A percentile compares a stretch with the other conserved stretches of the same genome.
Evolutionary conservation across 169 alveolate species (phyloP).

Genomic region (Eimeria praecox): DNA sequence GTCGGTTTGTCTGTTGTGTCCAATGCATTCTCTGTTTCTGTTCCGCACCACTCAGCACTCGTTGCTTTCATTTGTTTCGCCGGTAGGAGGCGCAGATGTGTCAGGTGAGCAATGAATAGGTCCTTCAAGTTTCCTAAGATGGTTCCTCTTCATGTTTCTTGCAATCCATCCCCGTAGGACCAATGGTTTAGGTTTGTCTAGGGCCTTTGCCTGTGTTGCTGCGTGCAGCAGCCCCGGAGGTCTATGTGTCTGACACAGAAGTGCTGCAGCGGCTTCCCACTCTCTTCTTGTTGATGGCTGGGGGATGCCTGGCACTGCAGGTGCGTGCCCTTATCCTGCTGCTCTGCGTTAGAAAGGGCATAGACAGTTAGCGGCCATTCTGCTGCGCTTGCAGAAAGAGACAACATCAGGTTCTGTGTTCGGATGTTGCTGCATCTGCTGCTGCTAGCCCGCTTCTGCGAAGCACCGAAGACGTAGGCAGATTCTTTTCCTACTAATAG

Average conservation of each 20-base stretch:
- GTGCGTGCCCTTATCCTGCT: not conserved
- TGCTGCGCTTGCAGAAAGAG: not conserved
- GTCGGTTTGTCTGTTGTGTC: conserved; percentile 77
- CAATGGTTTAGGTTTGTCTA: not conserved
- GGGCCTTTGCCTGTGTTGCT: not conserved
- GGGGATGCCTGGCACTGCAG: conserved; percentile 79
- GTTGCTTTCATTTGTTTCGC: conserved; percentile 32
- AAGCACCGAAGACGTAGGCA: not conserved
- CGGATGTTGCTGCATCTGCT: not conserved
- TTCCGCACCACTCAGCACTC: conserved; percentile 63
- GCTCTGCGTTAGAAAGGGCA: not conserved
- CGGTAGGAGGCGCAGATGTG: conserved; percentile 20
- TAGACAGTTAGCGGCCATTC: not conserved
- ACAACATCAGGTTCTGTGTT: not conserved
- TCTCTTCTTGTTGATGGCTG: conserved; percentile 74
- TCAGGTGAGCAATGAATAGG: conserved; percentile 8
- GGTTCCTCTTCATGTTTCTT: not conserved
- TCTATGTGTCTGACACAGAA: conserved; percentile 60
- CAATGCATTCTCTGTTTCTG: conserved; percentile 77
- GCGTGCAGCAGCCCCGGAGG: conserved; percentile 64
- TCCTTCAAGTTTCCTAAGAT: not conserved
- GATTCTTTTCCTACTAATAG: not conserved
- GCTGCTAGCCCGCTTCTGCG: not conserved
- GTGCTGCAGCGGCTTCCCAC: conserved; percentile 80
- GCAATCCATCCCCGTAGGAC: not conserved